Base-by-base conservation (phyloP, 306 rosid species). In the Inga leiocalycina region DNA sequence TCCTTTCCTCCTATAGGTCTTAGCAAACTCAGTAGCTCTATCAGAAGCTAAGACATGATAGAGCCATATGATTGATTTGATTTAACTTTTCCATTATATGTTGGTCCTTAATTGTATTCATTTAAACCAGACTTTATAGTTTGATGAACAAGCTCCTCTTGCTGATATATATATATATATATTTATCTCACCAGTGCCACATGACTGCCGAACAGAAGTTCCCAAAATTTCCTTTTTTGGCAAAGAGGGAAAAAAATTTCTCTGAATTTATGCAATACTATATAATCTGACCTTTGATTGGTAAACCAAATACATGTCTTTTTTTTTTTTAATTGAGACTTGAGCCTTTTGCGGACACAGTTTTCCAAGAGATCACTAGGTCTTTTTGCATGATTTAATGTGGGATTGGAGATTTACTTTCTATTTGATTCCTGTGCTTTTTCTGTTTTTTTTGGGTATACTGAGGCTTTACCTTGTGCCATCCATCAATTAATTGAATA, bases 401-500 rank as follows among this genome's bases (percentile, higher is more conserved):
- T 48, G 27, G 27, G 27, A 43, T 32, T 3, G 19, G 37, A 72
- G 76, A 45, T 72, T 71, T 71, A 7, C 10, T 72, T 32, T 17
- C n/a, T 72, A 72, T 24, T 22, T 68, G 74, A 37, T 17, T 75
- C 67, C 44, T 14, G 51, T 48, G 19, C 44, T 9, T 67, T 71
- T 41, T 37, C 64, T 4, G 62, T 41, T 67, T 67, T 67, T 24
- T 67, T 17, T 37, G 32, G 51, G 24, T 13, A 11, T 17, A n/a
- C 77, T 69, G 52, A 52, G 17, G 70, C 19, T 39, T 24, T 72
- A 70, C 71, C 66, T 72, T 54, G 30, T 61, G 80, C 32, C 82
- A 71, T 81, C 78, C 34, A 59, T 59, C 66, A n/a, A 71, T 83
- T 48, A 82, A 82, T 79, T 52, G 73, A 82, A 62, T 32, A 80